Conservation (phyloP, 176 grass and related monocot genomes). For the Dendrocalamus sinicus region DNA sequence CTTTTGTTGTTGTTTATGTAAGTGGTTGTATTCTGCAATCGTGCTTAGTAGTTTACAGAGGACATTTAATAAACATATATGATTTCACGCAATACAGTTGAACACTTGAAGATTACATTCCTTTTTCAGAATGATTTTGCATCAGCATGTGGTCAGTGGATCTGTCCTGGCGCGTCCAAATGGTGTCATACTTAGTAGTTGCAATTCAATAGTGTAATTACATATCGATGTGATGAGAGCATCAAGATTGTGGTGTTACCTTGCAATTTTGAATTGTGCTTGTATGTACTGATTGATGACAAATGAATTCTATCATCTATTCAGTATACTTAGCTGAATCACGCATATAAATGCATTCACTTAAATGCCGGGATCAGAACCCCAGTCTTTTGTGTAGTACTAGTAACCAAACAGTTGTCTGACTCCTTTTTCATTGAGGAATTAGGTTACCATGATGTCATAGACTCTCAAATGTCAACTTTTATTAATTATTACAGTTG, state of each 20-base stretch:
- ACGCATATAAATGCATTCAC: constrained; percentile 21
- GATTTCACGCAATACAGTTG: constrained; percentile 8
- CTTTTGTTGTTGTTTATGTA: constrained; percentile 12
- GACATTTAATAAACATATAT: neutral
- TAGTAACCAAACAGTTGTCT: neutral
- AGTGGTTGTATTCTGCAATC: constrained; percentile 29
- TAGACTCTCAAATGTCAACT: neutral
- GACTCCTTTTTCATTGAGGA: neutral
- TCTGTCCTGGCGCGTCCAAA: neutral
- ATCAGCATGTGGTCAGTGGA: neutral
- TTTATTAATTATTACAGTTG: constrained; percentile 11
- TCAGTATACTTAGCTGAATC: neutral
- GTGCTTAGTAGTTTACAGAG: constrained; percentile 9
- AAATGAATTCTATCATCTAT: constrained; percentile 13
- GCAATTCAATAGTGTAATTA: neutral
- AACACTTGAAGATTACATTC: constrained; percentile 24
- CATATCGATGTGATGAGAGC: neutral
- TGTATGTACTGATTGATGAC: neutral
- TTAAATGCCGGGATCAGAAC: neutral
- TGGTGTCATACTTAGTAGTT: neutral
- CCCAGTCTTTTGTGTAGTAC: neutral
- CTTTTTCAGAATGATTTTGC: constrained; percentile 26
- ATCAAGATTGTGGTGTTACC: neutral
- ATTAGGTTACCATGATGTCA: constrained; percentile 1
- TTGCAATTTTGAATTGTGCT: neutral